These are phyloP conservation scores for Tylopilus orsonianus DNA, from an alignment of 1,284 basidiomycete genomes.

Conservation along the genomic window DNA sequence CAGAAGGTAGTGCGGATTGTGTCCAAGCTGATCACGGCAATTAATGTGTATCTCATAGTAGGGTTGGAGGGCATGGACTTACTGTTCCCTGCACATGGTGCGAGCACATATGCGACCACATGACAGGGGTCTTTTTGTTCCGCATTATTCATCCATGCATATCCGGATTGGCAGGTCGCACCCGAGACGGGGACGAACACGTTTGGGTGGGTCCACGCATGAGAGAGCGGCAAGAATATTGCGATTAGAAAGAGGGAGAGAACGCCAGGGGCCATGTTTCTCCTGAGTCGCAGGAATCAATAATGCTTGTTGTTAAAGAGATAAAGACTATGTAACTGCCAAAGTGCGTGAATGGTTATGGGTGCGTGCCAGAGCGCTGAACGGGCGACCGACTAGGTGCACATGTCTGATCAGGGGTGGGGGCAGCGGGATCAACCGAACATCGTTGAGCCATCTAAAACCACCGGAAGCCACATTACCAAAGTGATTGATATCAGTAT, in stretches of 20 bases:
- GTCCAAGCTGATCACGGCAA: conserved; percentile 17
- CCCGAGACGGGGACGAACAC: conserved; percentile 7
- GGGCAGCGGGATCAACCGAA: conserved; percentile 9
- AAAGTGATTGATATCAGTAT: too few relatives aligned
- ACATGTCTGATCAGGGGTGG: conserved; percentile 8
- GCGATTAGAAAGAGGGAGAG: not conserved
- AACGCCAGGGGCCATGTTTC: conserved; percentile 8
- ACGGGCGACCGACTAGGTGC: not conserved
- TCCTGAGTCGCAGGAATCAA: not conserved
- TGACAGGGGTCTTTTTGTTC: conserved; percentile 21
- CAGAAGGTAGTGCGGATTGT: conserved; percentile 20
- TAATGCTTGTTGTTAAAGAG: not conserved
- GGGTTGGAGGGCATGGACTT: conserved; percentile 7
- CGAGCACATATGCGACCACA: conserved; percentile 30
- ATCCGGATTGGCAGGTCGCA: conserved; percentile 18
- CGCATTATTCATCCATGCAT: conserved; percentile 27
- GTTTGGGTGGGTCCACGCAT: conserved; percentile 9
- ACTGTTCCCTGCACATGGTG: conserved; percentile 25
- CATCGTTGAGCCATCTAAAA: not conserved
- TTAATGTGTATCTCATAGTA: not conserved
- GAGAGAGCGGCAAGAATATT: conserved; percentile 1
- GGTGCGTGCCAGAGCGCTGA: not conserved
- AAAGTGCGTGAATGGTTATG: not conserved
- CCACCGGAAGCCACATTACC: not conserved
- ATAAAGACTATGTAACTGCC: not conserved